Conservation (phyloP, 192 early-diverging fungal genomes). For the Physocladia obscura region DNA sequence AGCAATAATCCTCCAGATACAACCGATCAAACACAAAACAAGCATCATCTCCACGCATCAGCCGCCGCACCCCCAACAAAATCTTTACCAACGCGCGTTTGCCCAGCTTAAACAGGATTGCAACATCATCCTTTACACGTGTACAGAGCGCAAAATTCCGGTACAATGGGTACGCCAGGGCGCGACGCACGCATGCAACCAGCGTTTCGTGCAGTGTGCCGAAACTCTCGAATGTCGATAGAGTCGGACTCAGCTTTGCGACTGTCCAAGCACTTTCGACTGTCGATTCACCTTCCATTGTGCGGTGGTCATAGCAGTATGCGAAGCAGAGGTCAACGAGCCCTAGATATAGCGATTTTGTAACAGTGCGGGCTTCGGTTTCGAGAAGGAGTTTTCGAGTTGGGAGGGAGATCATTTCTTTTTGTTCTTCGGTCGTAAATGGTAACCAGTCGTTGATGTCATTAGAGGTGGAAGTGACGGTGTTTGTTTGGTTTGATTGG, state of each 20-base stretch:
- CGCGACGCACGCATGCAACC: slow-evolving; percentile 70
- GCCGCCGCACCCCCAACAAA: slow-evolving; percentile 72
- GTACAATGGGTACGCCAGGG: slow-evolving; percentile 85
- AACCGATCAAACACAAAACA: slow-evolving; percentile 87
- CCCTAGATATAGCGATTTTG: slow-evolving; percentile 67
- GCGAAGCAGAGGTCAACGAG: slow-evolving; percentile 91
- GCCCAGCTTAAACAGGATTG: slow-evolving; percentile 79
- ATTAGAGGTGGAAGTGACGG: no score
- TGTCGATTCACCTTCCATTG: slow-evolving; percentile 77
- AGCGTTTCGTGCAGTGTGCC: slow-evolving; percentile 61
- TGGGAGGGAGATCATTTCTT: slow-evolving; percentile 73
- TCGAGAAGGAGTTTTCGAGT: slow-evolving; percentile 16
- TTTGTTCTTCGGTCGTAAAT: slow-evolving; percentile 72
- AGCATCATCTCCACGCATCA: slow-evolving; percentile 83
- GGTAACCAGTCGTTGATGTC: slow-evolving; percentile 42
- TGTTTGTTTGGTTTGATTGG: no score
- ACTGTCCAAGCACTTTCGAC: slow-evolving; percentile 92
- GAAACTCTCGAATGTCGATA: slow-evolving; percentile 80
- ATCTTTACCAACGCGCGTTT: slow-evolving; percentile 75
- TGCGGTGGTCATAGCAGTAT: slow-evolving; percentile 85
- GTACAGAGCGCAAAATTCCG: slow-evolving; percentile 74
- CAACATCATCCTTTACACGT: slow-evolving; percentile 75
- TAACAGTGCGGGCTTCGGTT: not conserved
- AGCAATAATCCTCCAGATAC: slow-evolving; percentile 92
- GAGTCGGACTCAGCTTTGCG: slow-evolving; percentile 72